These are phyloP conservation scores for Rutidosis leptorrhynchoides DNA, from an alignment of 129 eudicot genomes.

Conservation along the genomic window DNA sequence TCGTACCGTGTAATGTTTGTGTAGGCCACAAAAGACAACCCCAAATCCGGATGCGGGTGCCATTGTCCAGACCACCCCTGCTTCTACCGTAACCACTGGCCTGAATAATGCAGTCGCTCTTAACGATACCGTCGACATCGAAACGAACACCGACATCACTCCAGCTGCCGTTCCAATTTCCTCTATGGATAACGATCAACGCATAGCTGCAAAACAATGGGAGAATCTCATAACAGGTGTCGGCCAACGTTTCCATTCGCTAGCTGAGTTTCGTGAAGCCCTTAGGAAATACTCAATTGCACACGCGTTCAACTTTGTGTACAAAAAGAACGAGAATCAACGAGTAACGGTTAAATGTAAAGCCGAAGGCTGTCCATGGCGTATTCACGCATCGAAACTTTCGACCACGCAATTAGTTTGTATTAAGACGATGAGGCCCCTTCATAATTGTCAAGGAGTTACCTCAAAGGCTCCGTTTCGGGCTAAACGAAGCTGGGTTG, in stretches of 20 bases:
- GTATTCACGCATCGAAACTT: conserved; percentile 48
- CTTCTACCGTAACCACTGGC: background rate
- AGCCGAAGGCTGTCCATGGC: conserved; percentile 53
- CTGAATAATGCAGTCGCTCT: conserved; percentile 18
- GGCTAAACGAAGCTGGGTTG: conserved; percentile 49
- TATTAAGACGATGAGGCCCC: conserved; percentile 42
- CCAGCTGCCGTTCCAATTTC: conserved; percentile 32
- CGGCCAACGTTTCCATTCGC: conserved; percentile 44
- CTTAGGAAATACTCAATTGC: conserved; percentile 46
- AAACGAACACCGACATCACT: conserved; percentile 21
- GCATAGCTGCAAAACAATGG: conserved; percentile 44
- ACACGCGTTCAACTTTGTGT: conserved; percentile 44
- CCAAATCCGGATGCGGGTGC: conserved; percentile 27
- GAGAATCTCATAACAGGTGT: conserved; percentile 45
- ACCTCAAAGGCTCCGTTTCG: conserved; percentile 44
- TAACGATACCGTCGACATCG: conserved; percentile 30
- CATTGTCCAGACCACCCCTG: conserved; percentile 11
- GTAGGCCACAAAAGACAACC: conserved; percentile 39
- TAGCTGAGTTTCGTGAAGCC: conserved; percentile 49
- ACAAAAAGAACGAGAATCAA: conserved; percentile 50
- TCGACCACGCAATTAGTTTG: conserved; percentile 48
- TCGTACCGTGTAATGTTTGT: conserved; percentile 11
- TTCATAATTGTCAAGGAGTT: conserved; percentile 50
- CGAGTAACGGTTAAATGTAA: conserved; percentile 50
- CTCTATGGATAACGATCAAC: conserved; percentile 29